Evolutionary conservation across 371 early-diverging fungal genomes (phyloP), one percentile per base, ranked within the genome.

Genomic region (Mucor ambiguus): DNA sequence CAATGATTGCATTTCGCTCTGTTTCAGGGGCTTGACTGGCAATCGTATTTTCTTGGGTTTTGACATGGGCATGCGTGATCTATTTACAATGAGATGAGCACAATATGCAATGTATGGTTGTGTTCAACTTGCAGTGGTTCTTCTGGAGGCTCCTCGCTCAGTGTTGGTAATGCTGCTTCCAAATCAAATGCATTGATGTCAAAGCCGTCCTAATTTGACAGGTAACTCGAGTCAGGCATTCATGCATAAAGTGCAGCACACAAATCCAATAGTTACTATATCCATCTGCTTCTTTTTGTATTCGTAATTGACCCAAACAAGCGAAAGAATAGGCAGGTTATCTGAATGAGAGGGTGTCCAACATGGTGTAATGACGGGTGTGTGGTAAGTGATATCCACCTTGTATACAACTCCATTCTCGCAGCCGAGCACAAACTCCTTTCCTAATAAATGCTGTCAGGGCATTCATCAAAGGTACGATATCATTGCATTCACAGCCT

Each of bases 401-500:
- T 58, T 65, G 55, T 68, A 62, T 1, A 72, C 65, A 5, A 14
- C 48, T n/a, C 72, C 72, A 32, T 65, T 43, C 10, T 61, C 56
- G 55, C 63, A 72, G 1, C 72, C 72, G 22, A 63, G 18, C 12
- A 68, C 69, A 26, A 72, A 65, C 30, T 65, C 69, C 22, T 72
- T 72, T 32, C 72, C 72, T 71, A 54, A 16, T 24, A 29, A 9
- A 59, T 26, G 0, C 29, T 41, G 57, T 32, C 18, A 41, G 37
- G 4, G 3, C 12, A 12, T 11, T 14, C 26, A 18, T 33, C 22
- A 26, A 58, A 14, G 24, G 12, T 9, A 44, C 32, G 32, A 22
- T 1, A 35, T 35, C 37, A 12, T 35, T 12, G 10, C 37, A 30
- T 9, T 30, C n/a, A 46, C n/a, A 24, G 33, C 60, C 1, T 29